Evolutionary conservation across 2,329 filamentous ascomycete species (phyloP).

Genomic region (Penicillium brevicompactum): DNA sequence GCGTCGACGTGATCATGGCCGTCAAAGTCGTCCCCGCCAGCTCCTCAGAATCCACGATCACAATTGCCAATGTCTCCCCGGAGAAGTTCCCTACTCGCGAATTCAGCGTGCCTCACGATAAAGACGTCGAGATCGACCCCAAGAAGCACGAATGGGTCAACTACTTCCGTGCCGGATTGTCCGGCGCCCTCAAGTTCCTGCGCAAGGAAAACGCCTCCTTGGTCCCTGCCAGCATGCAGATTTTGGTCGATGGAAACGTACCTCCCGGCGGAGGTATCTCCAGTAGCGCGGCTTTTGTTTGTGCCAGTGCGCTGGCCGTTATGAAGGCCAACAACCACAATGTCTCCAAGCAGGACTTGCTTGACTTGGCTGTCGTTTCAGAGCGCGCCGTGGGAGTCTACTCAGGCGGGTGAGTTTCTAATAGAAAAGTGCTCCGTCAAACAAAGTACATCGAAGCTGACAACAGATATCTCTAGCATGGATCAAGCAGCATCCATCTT

Average conservation of each 20-base stretch:
- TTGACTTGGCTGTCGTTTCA: conserved; percentile 90
- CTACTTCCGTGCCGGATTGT: conserved; percentile 93
- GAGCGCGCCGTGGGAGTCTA: conserved; percentile 95
- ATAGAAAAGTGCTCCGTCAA: neutral
- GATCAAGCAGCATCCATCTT: conserved; percentile 97
- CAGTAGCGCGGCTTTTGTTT: conserved; percentile 92
- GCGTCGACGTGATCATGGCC: conserved; percentile 85
- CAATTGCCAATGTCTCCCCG: conserved; percentile 76
- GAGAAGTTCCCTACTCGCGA: conserved; percentile 74
- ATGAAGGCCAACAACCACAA: conserved; percentile 81
- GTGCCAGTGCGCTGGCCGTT: conserved; percentile 83
- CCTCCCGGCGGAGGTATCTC: conserved; percentile 90
- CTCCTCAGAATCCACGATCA: conserved; percentile 62
- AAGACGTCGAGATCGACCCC: conserved; percentile 77
- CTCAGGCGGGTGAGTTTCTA: conserved; percentile 74
- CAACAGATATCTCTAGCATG: conserved; percentile 61
- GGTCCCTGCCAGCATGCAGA: conserved; percentile 75
- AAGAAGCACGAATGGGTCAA: conserved; percentile 92
- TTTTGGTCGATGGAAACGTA: conserved; percentile 88
- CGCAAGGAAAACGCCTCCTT: conserved; percentile 65
- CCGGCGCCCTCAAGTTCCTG: conserved; percentile 78
- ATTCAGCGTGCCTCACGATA: conserved; percentile 68
- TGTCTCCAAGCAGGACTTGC: conserved; percentile 88
- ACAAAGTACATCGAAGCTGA: neutral
- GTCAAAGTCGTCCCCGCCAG: conserved; percentile 57